A percentile compares a stretch with the other conserved stretches of the same genome.
phyloP scores from a whole-genome alignment of 2,329 filamentous ascomycete species.

The Fusarium pseudocircinatum region DNA sequence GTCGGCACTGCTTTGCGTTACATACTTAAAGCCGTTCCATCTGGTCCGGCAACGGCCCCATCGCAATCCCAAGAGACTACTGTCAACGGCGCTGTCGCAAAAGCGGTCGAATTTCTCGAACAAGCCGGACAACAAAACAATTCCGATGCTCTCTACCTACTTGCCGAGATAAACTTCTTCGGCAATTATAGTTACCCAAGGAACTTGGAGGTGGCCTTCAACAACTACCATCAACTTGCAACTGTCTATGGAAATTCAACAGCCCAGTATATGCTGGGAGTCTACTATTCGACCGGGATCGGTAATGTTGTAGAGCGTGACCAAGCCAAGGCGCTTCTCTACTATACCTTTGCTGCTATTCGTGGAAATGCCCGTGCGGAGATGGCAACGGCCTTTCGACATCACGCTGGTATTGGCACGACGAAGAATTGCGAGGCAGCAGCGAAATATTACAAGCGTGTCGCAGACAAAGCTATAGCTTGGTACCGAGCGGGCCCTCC shows the following conservation, averaged over 20 bases:
- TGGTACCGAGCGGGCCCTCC: conserved; percentile 92
- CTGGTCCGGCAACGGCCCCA: conserved; percentile 58
- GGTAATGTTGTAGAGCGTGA: conserved; percentile 82
- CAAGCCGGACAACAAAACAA: conserved; percentile 66
- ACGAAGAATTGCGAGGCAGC: conserved; percentile 87
- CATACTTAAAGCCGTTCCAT: conserved; percentile 60
- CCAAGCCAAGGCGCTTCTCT: conserved; percentile 90
- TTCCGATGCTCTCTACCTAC: conserved; percentile 85
- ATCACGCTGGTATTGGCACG: conserved; percentile 86
- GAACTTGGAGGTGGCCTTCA: conserved; percentile 82
- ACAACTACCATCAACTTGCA: conserved; percentile 82
- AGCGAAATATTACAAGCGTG: conserved; percentile 88
- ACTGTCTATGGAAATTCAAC: conserved; percentile 84
- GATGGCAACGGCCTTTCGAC: conserved; percentile 91
- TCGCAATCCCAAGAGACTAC: conserved; percentile 49
- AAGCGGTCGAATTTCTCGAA: conserved; percentile 63
- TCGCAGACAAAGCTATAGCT: conserved; percentile 89
- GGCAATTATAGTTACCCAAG: conserved; percentile 91
- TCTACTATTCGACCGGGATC: conserved; percentile 95
- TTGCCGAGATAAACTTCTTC: conserved; percentile 96
- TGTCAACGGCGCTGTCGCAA: conserved; percentile 56
- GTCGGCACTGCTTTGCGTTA: conserved; percentile 55
- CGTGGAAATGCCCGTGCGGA: conserved; percentile 85
- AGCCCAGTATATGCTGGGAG: conserved; percentile 93
- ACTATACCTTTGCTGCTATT: conserved; percentile 92